These are phyloP conservation scores for Quercus phellos DNA, from an alignment of 331 rosid genomes.

Conservation along the genomic window DNA sequence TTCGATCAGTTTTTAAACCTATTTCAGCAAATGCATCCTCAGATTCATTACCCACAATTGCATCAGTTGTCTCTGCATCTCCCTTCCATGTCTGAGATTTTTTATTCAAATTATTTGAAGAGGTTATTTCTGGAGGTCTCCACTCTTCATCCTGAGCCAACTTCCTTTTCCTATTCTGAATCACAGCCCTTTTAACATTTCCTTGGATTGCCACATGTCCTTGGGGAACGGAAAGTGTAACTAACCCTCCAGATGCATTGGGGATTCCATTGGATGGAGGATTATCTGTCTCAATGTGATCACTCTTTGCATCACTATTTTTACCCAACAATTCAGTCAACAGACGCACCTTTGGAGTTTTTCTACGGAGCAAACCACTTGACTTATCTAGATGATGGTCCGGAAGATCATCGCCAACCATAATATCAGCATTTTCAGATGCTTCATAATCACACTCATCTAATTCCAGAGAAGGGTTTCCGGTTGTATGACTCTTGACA, in stretches of 20 bases:
- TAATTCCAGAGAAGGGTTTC: slow-evolving; percentile 26
- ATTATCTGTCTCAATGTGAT: slow-evolving; percentile 28
- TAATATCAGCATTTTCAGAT: slow-evolving; percentile 38
- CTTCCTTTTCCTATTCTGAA: slow-evolving; percentile 66
- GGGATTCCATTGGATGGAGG: slow-evolving; percentile 39
- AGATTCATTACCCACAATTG: slow-evolving; percentile 24
- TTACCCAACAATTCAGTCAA: slow-evolving; percentile 76
- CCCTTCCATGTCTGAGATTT: slow-evolving; percentile 34
- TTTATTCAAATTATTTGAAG: slow-evolving; percentile 24
- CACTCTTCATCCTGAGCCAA: slow-evolving; percentile 44
- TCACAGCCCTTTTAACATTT: slow-evolving; percentile 26
- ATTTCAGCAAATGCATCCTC: slow-evolving; percentile 30
- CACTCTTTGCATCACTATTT: slow-evolving; percentile 46
- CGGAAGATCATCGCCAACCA: slow-evolving; percentile 36
- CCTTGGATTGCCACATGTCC: slow-evolving; percentile 48
- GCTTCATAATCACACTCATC: slow-evolving; percentile 35
- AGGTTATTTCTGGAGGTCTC: slow-evolving; percentile 28
- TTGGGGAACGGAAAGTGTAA: slow-evolving; percentile 28
- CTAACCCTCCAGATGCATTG: slow-evolving; percentile 38
- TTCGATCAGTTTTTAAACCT: slow-evolving; percentile 40
- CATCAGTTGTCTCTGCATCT: slow-evolving; percentile 29
- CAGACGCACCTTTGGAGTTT: slow-evolving; percentile 70
- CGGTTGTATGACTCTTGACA: slow-evolving; percentile 28
- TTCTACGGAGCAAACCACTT: slow-evolving; percentile 53
- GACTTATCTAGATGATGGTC: slow-evolving; percentile 52